Evolutionary conservation across 495 filamentous ascomycete genomes (phyloP).

Genomic region (Aspergillus ellipticus): DNA sequence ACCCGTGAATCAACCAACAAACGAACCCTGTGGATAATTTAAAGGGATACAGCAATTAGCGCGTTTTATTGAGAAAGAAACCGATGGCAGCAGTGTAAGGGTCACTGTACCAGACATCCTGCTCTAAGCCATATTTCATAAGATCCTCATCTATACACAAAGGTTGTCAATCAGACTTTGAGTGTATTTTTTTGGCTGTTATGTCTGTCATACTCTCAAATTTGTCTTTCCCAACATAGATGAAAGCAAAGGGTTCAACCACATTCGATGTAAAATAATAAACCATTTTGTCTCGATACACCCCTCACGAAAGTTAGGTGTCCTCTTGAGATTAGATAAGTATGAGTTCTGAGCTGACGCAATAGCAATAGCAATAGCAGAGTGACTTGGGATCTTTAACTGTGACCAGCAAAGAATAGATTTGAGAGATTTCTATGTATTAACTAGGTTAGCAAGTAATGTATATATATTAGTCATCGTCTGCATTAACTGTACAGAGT

Average conservation of each 20-base stretch:
- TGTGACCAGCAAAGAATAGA: too few relatives aligned
- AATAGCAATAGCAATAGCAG: neutral
- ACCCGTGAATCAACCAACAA: slow-evolving; percentile 11
- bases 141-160: slow-evolving; percentile 78
- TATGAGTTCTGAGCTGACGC: neutral
- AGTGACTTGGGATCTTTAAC: too few relatives aligned
- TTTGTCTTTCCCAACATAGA: slow-evolving; percentile 98
- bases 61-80: neutral
- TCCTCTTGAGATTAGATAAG: too few relatives aligned
- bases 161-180: slow-evolving; percentile 20
- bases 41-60: slow-evolving; percentile 7
- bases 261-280: slow-evolving; percentile 91
- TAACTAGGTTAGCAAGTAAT: too few relatives aligned
- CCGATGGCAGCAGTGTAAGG: neutral
- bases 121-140: slow-evolving; percentile 87
- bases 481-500: too few relatives aligned
- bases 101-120: slow-evolving; percentile 80
- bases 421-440: too few relatives aligned
- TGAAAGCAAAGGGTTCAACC: slow-evolving; percentile 69
- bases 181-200: slow-evolving; percentile 7
- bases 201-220: slow-evolving; percentile 73
- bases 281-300: slow-evolving; percentile 63
- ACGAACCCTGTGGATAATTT: slow-evolving; percentile 35
- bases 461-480: too few relatives aligned
- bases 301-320: neutral